Evolutionary conservation across 2,329 filamentous ascomycete species (phyloP).

Genomic region (Penicillium sp.): DNA sequence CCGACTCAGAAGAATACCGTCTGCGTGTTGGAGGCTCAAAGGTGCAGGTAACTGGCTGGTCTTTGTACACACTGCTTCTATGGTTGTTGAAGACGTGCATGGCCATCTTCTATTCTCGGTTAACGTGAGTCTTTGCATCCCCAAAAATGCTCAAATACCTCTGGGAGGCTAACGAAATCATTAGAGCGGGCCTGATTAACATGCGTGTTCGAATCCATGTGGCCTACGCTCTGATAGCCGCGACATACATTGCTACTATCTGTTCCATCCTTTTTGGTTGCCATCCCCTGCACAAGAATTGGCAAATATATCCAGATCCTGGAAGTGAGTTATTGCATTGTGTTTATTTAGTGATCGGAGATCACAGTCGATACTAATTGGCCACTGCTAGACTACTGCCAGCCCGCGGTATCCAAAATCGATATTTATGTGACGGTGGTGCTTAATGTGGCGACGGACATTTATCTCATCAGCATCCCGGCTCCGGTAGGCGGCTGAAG

Average conservation of each 20-base stretch:
- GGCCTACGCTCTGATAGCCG: conserved; percentile 55
- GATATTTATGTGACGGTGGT: conserved; percentile 58
- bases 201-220: conserved; percentile 54
- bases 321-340: conserved; percentile 48
- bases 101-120: conserved; percentile 60
- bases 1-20: conserved; percentile 51
- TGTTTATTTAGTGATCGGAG: background rate
- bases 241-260: conserved; percentile 56
- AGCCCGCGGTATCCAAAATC: conserved; percentile 55
- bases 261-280: conserved; percentile 59
- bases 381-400: conserved; percentile 47
- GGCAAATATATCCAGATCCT: conserved; percentile 64
- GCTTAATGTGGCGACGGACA: conserved; percentile 60
- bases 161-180: conserved; percentile 5
- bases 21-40: conserved; percentile 59
- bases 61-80: conserved; percentile 56
- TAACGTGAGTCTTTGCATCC: conserved; percentile 46
- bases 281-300: conserved; percentile 58
- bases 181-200: conserved; percentile 44
- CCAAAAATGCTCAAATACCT: too few species aligned
- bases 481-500: conserved; percentile 50
- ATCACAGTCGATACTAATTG: background rate
- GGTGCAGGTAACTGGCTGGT: conserved; percentile 60
- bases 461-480: conserved; percentile 64
- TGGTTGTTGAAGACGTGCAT: conserved; percentile 61